Evolutionary conservation across 1,139 yeast species (phyloP), one percentile per base, ranked within the genome.

Genomic region (Blastobotrys aristatus): DNA sequence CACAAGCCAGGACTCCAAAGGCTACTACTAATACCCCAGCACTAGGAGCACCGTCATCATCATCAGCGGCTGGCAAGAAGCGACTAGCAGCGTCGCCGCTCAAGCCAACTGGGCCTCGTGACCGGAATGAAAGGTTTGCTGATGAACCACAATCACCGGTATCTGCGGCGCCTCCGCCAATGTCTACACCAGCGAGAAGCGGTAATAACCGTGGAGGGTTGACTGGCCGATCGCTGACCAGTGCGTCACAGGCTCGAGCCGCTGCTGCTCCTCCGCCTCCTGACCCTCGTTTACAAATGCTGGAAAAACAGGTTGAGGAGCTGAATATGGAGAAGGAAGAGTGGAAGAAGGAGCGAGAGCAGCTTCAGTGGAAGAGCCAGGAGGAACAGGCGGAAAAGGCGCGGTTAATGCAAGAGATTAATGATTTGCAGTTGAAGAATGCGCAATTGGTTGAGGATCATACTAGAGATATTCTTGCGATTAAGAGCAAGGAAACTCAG

Each of bases 401-500:
- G 16, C 63, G 66, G 13, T 61, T 74, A 36, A 66, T 69, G 61
- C 73, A 71, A 53, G 82, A 77, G 57, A 66, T 74, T 38, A 69
- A 67, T 48, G 65, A 56, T 37, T 46, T 66, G 24, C 65, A 64
- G 42, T 42, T 57, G 17, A 55, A 72, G 64, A 55, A 63, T 61
- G 59, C 76, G 55, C 60, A 60, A 65, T 42, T 82, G 67, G 55
- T 70, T 48, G 77, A 73, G 48, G 82, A 77, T 47, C 73, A 74
- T 42, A 77, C 82, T 2, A 72, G 71, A 43, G 74, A 76, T 44
- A 68, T 71, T 34, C 69, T 82, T 54, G 71, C 74, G 51, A 64
- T 78, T 26, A 82, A 82, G 61, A 80, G 84, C 40, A 80, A 79
- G 54, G 92, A 84, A 46, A 77, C 84, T 0, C 88, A 81, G 58